Conservation (phyloP, 106 monocot genomes). For the Allium cepa region DNA sequence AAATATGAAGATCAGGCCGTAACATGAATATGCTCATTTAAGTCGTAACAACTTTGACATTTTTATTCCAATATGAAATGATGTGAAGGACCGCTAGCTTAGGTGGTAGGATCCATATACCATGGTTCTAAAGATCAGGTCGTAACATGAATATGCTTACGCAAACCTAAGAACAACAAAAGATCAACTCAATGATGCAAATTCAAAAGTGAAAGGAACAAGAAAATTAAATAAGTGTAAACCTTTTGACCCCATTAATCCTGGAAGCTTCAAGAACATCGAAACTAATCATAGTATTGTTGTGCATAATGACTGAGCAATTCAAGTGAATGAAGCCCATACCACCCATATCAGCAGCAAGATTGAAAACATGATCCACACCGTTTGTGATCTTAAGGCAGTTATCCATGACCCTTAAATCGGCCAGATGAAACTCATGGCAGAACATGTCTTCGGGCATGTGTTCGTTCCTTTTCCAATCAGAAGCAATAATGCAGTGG, state of each 20-base stretch:
- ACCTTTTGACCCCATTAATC: constrained; percentile 90
- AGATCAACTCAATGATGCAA: too few relatives aligned
- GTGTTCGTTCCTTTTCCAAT: constrained; percentile 98
- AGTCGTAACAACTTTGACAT: too few relatives aligned
- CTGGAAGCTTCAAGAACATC: constrained; percentile 88
- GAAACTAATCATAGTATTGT: constrained; percentile 97
- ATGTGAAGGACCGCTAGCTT: too few relatives aligned
- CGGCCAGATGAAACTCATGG: constrained; percentile 80
- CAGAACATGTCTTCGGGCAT: constrained; percentile 95
- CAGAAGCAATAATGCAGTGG: constrained; percentile 87
- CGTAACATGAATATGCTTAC: too few relatives aligned
- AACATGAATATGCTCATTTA: too few relatives aligned
- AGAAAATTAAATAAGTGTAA: constrained; percentile 1
- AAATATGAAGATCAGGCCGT: too few relatives aligned
- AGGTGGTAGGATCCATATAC: too few relatives aligned
- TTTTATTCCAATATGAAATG: too few relatives aligned
- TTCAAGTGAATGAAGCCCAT: constrained; percentile 82
- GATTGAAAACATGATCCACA: constrained; percentile 74
- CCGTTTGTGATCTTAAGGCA: constrained; percentile 69
- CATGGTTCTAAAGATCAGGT: too few relatives aligned
- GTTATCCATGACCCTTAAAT: constrained; percentile 90
- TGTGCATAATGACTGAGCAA: constrained; percentile 93
- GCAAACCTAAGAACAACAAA: too few relatives aligned
- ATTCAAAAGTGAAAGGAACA: not conserved
- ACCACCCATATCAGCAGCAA: constrained; percentile 89